These are phyloP conservation scores for Pterocarpus santalinus DNA, from an alignment of 306 rosid species.

Conservation along the genomic window DNA sequence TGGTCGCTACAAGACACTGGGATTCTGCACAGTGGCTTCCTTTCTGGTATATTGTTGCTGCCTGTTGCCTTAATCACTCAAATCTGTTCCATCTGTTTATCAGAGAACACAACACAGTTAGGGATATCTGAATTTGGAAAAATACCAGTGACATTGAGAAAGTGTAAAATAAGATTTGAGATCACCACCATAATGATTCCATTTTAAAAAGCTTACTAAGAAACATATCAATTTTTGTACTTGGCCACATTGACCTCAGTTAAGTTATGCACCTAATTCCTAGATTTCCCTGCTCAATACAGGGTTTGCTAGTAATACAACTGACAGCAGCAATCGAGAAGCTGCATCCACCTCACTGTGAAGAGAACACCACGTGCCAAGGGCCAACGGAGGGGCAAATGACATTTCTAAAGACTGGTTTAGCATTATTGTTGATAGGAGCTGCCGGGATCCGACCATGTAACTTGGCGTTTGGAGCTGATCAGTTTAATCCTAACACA, in stretches of 20 bases:
- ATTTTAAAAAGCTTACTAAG: constrained; percentile 17
- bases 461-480: constrained; percentile 88
- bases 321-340: constrained; percentile 78
- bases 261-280: constrained; percentile 38
- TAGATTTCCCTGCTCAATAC: constrained; percentile 36
- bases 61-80: constrained; percentile 3
- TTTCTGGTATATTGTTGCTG: constrained; percentile 60
- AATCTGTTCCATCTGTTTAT: constrained; percentile 31
- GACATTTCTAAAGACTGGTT: constrained; percentile 65
- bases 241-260: neutral
- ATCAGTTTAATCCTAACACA: constrained; percentile 81
- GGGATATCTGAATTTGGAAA: constrained; percentile 35
- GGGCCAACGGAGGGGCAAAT: constrained; percentile 76
- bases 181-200: constrained; percentile 13
- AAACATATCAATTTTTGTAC: constrained; percentile 20
- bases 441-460: constrained; percentile 87
- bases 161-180: constrained; percentile 23
- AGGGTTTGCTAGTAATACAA: constrained; percentile 85
- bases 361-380: constrained; percentile 53
- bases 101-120: constrained; percentile 7
- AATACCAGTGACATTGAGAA: neutral
- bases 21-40: constrained; percentile 64
- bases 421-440: constrained; percentile 67
- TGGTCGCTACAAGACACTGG: constrained; percentile 78
- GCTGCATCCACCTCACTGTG: constrained; percentile 76